phyloP scores from a whole-genome alignment of 495 filamentous ascomycete genomes.

The Aspergillus olivimuriae region DNA sequence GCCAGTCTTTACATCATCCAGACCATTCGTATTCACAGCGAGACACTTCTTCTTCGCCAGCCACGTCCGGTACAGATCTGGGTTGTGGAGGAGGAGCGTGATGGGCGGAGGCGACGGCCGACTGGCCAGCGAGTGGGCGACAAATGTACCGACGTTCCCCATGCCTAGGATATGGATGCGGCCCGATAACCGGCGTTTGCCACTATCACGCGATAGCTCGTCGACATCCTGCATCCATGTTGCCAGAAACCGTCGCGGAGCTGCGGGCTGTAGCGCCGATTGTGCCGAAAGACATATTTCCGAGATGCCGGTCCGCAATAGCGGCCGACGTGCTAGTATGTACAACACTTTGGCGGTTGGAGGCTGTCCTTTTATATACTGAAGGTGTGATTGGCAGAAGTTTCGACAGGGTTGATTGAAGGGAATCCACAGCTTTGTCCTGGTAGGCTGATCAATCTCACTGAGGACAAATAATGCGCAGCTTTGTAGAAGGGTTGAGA shows the following conservation, averaged over 20 bases:
- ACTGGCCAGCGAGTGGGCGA: constrained; percentile 53
- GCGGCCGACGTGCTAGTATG: constrained; percentile 30
- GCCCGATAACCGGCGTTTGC: constrained; percentile 26
- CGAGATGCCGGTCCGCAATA: constrained; percentile 28
- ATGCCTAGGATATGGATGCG: constrained; percentile 55
- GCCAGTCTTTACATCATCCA: constrained; percentile 35
- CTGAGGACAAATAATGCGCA: no score
- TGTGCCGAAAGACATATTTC: constrained; percentile 11
- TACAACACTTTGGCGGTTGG: constrained; percentile 30
- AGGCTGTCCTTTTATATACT: no score
- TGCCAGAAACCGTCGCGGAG: constrained; percentile 15
- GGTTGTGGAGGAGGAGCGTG: constrained; percentile 48
- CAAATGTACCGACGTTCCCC: constrained; percentile 53
- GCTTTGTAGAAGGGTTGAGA: no score
- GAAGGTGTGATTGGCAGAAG: no score
- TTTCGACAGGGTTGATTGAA: no score
- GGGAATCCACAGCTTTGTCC: no score
- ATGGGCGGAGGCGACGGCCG: constrained; percentile 53
- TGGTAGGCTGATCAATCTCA: no score
- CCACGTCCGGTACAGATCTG: constrained; percentile 22
- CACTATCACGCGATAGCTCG: constrained; percentile 16
- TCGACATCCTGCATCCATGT: constrained; percentile 30
- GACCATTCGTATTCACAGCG: constrained; percentile 26
- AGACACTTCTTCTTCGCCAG: constrained; percentile 23
- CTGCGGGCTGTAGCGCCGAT: neutral